phyloP scores from a whole-genome alignment of 164 flowering plant genomes.

The Vitis rupestris region DNA sequence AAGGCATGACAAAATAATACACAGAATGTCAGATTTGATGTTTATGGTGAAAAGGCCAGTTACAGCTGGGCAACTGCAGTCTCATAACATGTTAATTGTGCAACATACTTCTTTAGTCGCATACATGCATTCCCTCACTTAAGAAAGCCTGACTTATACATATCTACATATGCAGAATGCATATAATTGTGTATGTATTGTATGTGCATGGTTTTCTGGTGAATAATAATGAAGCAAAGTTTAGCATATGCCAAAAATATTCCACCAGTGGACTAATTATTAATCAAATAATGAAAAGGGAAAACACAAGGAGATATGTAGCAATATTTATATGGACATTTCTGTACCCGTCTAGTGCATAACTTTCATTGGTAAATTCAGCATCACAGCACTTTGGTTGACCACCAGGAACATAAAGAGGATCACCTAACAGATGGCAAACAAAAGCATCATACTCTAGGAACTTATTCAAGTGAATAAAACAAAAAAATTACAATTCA shows the following conservation, averaged over 20 bases:
- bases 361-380: constrained; percentile 41
- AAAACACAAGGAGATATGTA: no score
- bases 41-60: background rate
- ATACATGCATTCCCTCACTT: background rate
- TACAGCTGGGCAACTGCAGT: background rate
- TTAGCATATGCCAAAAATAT: no score
- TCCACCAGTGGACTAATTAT: no score
- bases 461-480: background rate
- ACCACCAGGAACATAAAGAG: constrained; percentile 79
- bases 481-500: background rate
- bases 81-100: background rate
- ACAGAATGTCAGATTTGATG: background rate
- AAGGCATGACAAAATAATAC: background rate
- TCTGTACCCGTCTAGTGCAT: constrained; percentile 77
- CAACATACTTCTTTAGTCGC: background rate
- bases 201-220: no score
- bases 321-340: background rate
- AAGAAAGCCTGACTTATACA: no score
- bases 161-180: no score
- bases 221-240: no score
- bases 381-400: constrained; percentile 51
- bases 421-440: constrained; percentile 66
- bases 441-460: background rate
- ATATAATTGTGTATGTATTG: no score
- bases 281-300: background rate